phyloP scores from a whole-genome alignment of 805 yeast genomes.

The Pichia ethanolica region DNA sequence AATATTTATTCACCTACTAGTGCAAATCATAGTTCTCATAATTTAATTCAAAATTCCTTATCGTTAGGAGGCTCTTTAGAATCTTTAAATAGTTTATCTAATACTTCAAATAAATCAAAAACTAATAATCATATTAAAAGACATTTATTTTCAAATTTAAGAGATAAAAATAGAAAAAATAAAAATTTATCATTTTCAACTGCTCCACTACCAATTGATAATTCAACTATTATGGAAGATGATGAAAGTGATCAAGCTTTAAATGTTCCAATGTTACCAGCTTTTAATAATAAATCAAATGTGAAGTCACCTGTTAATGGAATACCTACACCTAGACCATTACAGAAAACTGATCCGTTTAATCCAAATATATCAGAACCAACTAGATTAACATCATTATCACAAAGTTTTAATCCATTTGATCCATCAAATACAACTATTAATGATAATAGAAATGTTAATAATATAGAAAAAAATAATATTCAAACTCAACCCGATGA shows the following conservation, averaged over 20 bases:
- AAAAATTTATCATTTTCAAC: not conserved
- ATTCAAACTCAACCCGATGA: not conserved
- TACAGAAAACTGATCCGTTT: not conserved
- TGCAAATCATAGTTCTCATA: not conserved
- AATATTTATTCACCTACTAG: not conserved
- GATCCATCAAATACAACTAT: not conserved
- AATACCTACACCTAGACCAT: not conserved
- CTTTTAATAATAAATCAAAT: slow-evolving; percentile 9
- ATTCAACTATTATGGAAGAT: slow-evolving; percentile 25
- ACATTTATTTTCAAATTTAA: not conserved
- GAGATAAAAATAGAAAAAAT: not conserved
- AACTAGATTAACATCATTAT: not conserved
- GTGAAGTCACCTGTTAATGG: not conserved
- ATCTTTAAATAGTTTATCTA: slow-evolving; percentile 6
- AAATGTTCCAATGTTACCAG: slow-evolving; percentile 22
- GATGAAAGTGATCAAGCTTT: slow-evolving; percentile 23
- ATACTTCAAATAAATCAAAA: not conserved
- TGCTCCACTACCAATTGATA: slow-evolving; percentile 9
- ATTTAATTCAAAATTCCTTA: not conserved
- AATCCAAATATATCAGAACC: not conserved
- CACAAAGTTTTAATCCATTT: not conserved
- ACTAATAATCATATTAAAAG: not conserved
- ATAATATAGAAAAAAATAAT: too few relatives aligned
- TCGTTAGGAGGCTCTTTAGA: slow-evolving; percentile 5
- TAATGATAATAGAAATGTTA: too few relatives aligned